Evolutionary conservation across 768 basidiomycete species (phyloP), one percentile per base, ranked within the genome.

Genomic region (Lyophyllum decastes): DNA sequence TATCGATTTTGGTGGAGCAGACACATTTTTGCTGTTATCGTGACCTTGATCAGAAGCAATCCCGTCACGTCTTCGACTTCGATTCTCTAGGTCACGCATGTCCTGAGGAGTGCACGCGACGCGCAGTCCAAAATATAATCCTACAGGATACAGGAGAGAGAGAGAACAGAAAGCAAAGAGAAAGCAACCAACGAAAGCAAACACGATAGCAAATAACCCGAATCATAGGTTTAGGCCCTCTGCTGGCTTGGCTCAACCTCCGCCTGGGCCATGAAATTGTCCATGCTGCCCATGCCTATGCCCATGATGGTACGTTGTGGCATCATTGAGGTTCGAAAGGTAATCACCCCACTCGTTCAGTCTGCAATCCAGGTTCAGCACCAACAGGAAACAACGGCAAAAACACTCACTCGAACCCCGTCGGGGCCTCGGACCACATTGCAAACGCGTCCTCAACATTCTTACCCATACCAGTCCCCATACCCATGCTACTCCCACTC

Each of bases 341-440:
- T 79, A 80, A 10, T 70, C 65, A 2, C 71, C 72, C 79, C 78
- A 81, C 43, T 80, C 78, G 60, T 75, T 72, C 60, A 75, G 48
- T 62, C 81, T 81, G 22, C n/a, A 30, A 59, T 26, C 58, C 24
- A 10, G 11, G 26, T 16, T 48, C 17, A 48, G 27, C n/a, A 33
- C 8, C 9, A 14, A 3, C 19, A n/a, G 34, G 14, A 54, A 8
- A 27, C 9, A 30, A n/a, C 58, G 25, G 35, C 40, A 40, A 48
- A 33, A 22, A 4, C 8, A 74, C 86, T 68, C 66, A 89, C 87
- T 83, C 83, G 59, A 87, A 87, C 19, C 82, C 80, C 14, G 78
- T 72, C 0, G 87, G 86, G n/a, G 83, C 84, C 60, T 73, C 76
- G 5, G 85, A 83, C 87, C 87, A 89, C 81, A 89, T 84, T n/a